Evolutionary conservation across 2,329 filamentous ascomycete species (phyloP), one percentile per base, ranked within the genome.

Genomic region (Aspergillus pseudoterreus): DNA sequence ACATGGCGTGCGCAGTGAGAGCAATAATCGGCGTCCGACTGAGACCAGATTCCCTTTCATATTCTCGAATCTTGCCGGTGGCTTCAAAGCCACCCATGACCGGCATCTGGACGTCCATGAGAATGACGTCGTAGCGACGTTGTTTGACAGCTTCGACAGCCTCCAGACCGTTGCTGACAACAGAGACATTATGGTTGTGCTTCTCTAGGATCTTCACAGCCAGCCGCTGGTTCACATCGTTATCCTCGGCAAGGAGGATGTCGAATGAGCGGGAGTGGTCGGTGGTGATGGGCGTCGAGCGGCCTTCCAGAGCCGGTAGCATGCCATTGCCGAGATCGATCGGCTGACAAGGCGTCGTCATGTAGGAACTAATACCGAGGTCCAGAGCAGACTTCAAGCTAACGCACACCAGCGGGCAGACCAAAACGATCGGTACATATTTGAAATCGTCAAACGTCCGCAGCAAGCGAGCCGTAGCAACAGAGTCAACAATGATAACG

Each of bases 21-120:
- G 94, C 94, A 63, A 99, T 96, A 65, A 99, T 96, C 12, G 94
- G 94, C 10, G 92, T 96, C 47, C 92, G 83, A 52, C 89, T 85
- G 32, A 90, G 82, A 50, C 86, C 86, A 60, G 90, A 83, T 58
- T 86, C 88, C 54, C 87, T 85, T 71, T 99, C 94, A 71, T 92
- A 97, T 70, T 96, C 91, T 64, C 94, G 85, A 60, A 99, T 99
- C 77, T 96, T 96, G 60, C 86, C 89, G 4, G 94, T 99, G 12
- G 94, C 92, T 74, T 99, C 94, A 68, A 99, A 97, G 42, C 94
- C 94, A 68, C 94, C 94, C 92, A 97, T 97, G 64, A 97, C 88
- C n/a, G 94, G 94, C 94, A 99, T 99, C 70, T 97, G 94, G 15
- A 99, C 94, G 68, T 99, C 94, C 94, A 99, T 99, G 45, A 99